A percentile compares a stretch with the other conserved stretches of the same genome.
phyloP scores from a whole-genome alignment of 2,329 filamentous ascomycete genomes.

The Penicillium decumbens region DNA sequence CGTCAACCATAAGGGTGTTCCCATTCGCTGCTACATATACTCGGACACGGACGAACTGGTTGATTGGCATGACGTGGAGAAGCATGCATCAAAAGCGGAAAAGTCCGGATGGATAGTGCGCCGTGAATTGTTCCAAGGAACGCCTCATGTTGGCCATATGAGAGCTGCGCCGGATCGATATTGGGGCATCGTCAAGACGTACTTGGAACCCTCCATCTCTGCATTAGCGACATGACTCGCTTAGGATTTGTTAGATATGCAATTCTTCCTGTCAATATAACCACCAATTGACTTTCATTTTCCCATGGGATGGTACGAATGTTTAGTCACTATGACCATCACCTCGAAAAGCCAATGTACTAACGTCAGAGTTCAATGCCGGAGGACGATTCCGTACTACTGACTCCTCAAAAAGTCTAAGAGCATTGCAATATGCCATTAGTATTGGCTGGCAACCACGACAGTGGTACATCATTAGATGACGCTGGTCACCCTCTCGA shows the following conservation, averaged over 20 bases:
- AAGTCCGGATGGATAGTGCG: slow-evolving; percentile 31
- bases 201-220: slow-evolving; percentile 14
- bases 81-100: slow-evolving; percentile 33
- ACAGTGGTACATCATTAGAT: slow-evolving; percentile 21
- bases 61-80: slow-evolving; percentile 34
- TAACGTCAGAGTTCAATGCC: neutral
- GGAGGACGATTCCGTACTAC: slow-evolving; percentile 16
- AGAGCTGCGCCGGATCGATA: slow-evolving; percentile 36
- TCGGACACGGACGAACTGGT: slow-evolving; percentile 39
- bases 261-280: neutral
- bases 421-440: neutral
- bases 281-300: slow-evolving; percentile 1
- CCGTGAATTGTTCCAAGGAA: slow-evolving; percentile 35
- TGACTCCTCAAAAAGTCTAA: too few relatives aligned
- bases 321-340: slow-evolving; percentile 19
- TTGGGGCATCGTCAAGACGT: slow-evolving; percentile 34
- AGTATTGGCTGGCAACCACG: slow-evolving; percentile 5
- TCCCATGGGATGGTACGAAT: slow-evolving; percentile 1
- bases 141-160: slow-evolving; percentile 42
- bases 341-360: neutral
- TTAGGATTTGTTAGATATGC: neutral
- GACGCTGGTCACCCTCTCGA: neutral
- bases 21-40: slow-evolving; percentile 38
- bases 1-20: slow-evolving; percentile 4
- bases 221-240: neutral